These are phyloP conservation scores for Neofusicoccum laricinum DNA, from an alignment of 2,329 filamentous ascomycete genomes.

Conservation along the genomic window DNA sequence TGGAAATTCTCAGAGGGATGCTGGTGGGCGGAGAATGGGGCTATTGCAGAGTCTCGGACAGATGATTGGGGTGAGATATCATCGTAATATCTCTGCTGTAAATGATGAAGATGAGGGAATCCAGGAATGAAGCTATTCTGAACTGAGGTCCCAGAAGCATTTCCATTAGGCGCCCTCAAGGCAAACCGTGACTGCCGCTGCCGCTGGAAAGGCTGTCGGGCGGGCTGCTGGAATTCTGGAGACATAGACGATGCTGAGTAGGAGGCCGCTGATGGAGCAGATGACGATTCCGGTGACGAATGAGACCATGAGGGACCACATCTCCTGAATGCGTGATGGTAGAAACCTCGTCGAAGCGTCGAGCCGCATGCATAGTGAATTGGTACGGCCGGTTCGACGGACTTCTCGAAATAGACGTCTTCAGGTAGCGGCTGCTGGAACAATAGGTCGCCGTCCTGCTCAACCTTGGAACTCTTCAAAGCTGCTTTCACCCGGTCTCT, in stretches of 20 bases:
- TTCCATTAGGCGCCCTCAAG: background rate
- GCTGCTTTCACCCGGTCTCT: background rate
- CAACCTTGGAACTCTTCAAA: background rate
- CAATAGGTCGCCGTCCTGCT: background rate
- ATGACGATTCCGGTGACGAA: background rate
- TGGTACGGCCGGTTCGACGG: background rate
- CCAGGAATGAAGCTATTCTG: background rate
- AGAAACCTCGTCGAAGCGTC: background rate
- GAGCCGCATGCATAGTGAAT: constrained; percentile 9
- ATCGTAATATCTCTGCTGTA: background rate
- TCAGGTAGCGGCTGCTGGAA: background rate
- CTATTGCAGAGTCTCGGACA: background rate
- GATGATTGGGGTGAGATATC: background rate
- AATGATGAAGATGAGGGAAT: background rate
- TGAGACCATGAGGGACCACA: background rate
- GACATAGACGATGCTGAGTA: background rate
- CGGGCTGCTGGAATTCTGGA: background rate
- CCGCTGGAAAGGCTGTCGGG: background rate
- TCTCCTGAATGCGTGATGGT: background rate
- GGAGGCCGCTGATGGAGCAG: background rate
- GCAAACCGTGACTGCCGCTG: no score
- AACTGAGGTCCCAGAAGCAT: background rate
- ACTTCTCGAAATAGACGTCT: constrained; percentile 10
- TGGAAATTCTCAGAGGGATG: background rate
- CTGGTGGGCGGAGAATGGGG: no score